Evolutionary conservation across 345 rosid genomes (phyloP), one percentile per base, ranked within the genome.

Genomic region (Lagerstroemia speciosa): DNA sequence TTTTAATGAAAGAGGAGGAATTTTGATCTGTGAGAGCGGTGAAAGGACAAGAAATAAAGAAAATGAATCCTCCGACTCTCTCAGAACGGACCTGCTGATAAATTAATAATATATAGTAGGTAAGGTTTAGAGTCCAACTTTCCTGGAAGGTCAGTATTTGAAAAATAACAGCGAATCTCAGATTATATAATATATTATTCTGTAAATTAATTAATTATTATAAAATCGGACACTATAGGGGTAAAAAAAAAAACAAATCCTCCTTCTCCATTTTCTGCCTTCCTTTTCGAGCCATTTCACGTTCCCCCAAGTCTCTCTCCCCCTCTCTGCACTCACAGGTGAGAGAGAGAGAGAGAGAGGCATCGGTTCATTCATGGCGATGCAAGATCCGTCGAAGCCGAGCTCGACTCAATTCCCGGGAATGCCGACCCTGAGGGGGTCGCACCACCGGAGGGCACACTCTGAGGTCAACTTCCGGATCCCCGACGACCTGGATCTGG

Each of bases 381-480:
- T 65, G 67, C 67, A 34, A 38, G 67, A 65, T 65, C 67, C 67
- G 31, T 37, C 45, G 32, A 65, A 65, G 66, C n/a, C 66, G 43
- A 26, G 15, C 45, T 24, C 45, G 45, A 36, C n/a, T 3, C 67
- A 65, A 24, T 40, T 43, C 67, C 67, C n/a, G 34, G 63, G 16
- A 33, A 30, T 58, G 63, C 63, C 63, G 63, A 16, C 46, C 15
- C 71, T 80, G 52, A 82, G 83, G 9, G 81, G 82, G 6, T 77
- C 92, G 26, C 75, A 76, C 84, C 98, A 91, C 79, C 83, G 97
- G 65, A 74, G 96, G 70, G 89, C 98, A 0, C 98, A 87, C 36
- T 91, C 97, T 1, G 97, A 93, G 83, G 83, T 87, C 55, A 88
- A 88, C 64, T 89, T 91, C 78, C 88, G 97, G 67, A 75, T 91